phyloP scores from a whole-genome alignment of 192 early-diverging fungal species.

The Coemansia sp. region DNA sequence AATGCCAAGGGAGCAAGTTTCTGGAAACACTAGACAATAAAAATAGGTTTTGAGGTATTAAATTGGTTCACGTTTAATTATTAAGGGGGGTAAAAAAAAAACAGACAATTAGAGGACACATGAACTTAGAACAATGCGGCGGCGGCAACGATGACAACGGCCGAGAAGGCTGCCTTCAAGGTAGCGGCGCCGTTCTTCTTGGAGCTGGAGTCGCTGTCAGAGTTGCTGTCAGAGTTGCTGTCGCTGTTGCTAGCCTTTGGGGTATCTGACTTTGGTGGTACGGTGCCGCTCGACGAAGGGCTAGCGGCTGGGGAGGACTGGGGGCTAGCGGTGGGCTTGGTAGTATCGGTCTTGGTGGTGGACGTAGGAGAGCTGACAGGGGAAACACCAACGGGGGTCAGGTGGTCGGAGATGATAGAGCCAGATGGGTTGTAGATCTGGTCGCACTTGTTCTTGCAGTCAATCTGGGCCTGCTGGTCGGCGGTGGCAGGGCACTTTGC shows the following conservation, averaged over 20 bases:
- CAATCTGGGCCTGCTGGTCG: constrained; percentile 29
- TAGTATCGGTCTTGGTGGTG: background rate
- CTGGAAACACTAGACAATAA: no score
- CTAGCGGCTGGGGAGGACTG: background rate
- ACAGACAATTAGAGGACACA: background rate
- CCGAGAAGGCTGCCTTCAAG: constrained; percentile 33
- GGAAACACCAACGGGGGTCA: constrained; percentile 20
- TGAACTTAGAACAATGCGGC: constrained; percentile 40
- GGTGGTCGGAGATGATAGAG: constrained; percentile 33
- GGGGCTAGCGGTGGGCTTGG: background rate
- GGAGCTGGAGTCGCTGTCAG: constrained; percentile 6
- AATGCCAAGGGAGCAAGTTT: no score
- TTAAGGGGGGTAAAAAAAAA: background rate
- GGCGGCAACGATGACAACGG: constrained; percentile 32
- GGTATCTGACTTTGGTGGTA: background rate
- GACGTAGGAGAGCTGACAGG: constrained; percentile 4
- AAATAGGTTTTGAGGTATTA: background rate
- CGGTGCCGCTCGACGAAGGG: background rate
- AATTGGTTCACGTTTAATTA: background rate
- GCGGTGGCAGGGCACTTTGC: constrained; percentile 24
- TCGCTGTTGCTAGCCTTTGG: background rate
- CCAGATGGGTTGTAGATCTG: constrained; percentile 42
- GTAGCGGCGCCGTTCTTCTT: constrained; percentile 17
- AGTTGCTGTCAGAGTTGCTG: background rate
- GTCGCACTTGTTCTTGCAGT: constrained; percentile 38